Conservation (phyloP, 2,329 filamentous ascomycete genomes). For the Grosmannia huntii region DNA sequence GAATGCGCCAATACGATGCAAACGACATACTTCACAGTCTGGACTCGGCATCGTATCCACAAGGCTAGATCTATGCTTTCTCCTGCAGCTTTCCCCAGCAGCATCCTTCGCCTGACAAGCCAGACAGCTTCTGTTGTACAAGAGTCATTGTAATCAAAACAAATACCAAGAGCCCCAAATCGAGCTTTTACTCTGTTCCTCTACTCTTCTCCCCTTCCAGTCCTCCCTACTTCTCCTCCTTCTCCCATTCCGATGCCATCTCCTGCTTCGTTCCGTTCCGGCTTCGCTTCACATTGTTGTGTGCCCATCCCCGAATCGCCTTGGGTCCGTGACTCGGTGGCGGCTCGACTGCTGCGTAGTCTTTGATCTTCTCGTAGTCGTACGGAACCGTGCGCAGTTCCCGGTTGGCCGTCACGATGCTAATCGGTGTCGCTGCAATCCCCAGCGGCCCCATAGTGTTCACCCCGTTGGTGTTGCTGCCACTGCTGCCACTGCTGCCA, state of each 20-base stretch:
- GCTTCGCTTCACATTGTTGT: constrained; percentile 27
- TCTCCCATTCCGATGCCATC: background rate
- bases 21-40: too few relatives aligned
- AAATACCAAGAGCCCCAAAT: too few relatives aligned
- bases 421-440: background rate
- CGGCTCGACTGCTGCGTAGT: constrained; percentile 41
- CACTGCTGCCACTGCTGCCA: background rate
- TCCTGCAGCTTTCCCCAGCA: too few relatives aligned
- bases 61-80: too few relatives aligned
- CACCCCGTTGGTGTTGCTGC: background rate
- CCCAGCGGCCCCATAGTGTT: background rate
- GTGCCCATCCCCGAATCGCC: constrained; percentile 44
- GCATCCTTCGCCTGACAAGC: too few relatives aligned
- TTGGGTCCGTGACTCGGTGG: constrained; percentile 43
- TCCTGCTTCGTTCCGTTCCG: constrained; percentile 1
- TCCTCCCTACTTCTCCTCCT: constrained; percentile 1
- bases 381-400: constrained; percentile 48
- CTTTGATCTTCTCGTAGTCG: constrained; percentile 41
- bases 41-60: too few relatives aligned
- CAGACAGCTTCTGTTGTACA: too few relatives aligned
- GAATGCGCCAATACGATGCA: too few relatives aligned
- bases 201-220: background rate
- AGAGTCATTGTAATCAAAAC: too few relatives aligned
- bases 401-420: constrained; percentile 13
- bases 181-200: background rate